Percentiles rank a stretch among this genome's conserved stretches.
These are phyloP conservation scores for Priceomyces haplophilus DNA, from an alignment of 805 yeast species.

Conservation along the genomic window DNA sequence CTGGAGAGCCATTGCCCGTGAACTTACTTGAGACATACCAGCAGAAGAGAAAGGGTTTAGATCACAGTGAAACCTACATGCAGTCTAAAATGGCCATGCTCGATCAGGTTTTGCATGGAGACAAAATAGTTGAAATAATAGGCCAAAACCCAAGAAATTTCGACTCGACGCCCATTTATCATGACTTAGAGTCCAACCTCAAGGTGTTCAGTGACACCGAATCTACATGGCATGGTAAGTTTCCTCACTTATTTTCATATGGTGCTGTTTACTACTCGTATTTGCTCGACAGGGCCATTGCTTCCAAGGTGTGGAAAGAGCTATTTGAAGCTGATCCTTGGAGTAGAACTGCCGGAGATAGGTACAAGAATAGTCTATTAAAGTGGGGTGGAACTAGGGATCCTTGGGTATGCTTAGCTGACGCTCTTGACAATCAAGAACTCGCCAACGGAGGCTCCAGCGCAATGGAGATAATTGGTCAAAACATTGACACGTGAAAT, in stretches of 20 bases:
- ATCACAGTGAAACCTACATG: slow-evolving; percentile 72
- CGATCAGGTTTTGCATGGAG: slow-evolving; percentile 74
- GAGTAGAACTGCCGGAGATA: slow-evolving; percentile 69
- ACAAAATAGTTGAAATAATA: slow-evolving; percentile 24
- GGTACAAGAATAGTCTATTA: slow-evolving; percentile 64
- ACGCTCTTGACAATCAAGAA: slow-evolving; percentile 63
- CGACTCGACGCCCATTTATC: slow-evolving; percentile 62
- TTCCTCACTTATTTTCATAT: slow-evolving; percentile 89
- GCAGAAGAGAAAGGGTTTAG: slow-evolving; percentile 49
- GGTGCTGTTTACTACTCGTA: slow-evolving; percentile 95
- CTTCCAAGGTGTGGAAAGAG: slow-evolving; percentile 76
- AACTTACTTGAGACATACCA: slow-evolving; percentile 51
- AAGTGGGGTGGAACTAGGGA: slow-evolving; percentile 93
- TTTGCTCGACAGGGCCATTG: slow-evolving; percentile 87
- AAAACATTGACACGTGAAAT: background rate
- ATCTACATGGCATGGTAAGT: slow-evolving; percentile 90
- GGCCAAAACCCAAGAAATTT: slow-evolving; percentile 26
- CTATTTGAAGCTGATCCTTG: slow-evolving; percentile 71
- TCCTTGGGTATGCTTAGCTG: slow-evolving; percentile 84
- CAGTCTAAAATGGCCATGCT: slow-evolving; percentile 88
- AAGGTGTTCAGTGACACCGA: slow-evolving; percentile 63
- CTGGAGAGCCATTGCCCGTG: slow-evolving; percentile 58
- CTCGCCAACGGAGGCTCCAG: slow-evolving; percentile 62
- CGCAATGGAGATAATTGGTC: slow-evolving; percentile 57
- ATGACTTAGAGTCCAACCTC: slow-evolving; percentile 56